Evolutionary conservation across 2,329 filamentous ascomycete species (phyloP).

Genomic region (Fonsecaea nubica): DNA sequence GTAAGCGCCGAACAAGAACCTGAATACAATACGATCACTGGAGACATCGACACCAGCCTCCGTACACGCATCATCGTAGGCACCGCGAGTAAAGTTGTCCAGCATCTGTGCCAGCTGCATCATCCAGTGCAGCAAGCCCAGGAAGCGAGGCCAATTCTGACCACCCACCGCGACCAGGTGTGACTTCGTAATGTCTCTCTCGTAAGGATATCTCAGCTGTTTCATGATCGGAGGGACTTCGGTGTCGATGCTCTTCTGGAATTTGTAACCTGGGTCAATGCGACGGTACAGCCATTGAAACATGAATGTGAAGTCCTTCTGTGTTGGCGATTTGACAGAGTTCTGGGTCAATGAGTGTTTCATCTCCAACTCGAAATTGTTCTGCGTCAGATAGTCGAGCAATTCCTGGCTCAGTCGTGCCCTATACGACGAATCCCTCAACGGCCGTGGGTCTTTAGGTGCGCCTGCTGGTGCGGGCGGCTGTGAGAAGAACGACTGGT

Average conservation of each 20-base stretch:
- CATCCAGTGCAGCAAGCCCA: conserved; percentile 97
- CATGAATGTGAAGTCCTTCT: conserved; percentile 97
- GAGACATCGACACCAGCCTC: conserved; percentile 87
- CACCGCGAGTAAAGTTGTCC: conserved; percentile 76
- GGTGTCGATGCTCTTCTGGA: conserved; percentile 92
- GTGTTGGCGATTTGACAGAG: conserved; percentile 89
- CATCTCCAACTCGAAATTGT: conserved; percentile 98
- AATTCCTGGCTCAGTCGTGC: conserved; percentile 85
- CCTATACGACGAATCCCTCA: conserved; percentile 82
- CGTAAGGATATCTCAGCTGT: conserved; percentile 92
- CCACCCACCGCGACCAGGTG: conserved; percentile 93
- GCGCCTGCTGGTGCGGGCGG: conserved; percentile 81
- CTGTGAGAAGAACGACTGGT: conserved; percentile 95
- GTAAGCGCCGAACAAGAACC: conserved; percentile 89
- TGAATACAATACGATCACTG: conserved; percentile 91
- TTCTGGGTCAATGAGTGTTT: conserved; percentile 92
- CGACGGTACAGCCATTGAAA: conserved; percentile 98
- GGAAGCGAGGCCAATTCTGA: conserved; percentile 94
- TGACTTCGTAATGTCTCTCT: conserved; percentile 94
- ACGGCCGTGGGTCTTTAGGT: conserved; percentile 82
- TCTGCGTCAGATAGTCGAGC: conserved; percentile 85
- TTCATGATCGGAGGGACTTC: conserved; percentile 93
- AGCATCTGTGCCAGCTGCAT: conserved; percentile 97
- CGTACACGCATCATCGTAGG: conserved; percentile 87
- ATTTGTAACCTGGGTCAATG: conserved; percentile 91